Percentiles rank a stretch among this genome's conserved stretches.
Evolutionary conservation across 768 basidiomycete genomes (phyloP).

Genomic region (Pulveroboletus frians): DNA sequence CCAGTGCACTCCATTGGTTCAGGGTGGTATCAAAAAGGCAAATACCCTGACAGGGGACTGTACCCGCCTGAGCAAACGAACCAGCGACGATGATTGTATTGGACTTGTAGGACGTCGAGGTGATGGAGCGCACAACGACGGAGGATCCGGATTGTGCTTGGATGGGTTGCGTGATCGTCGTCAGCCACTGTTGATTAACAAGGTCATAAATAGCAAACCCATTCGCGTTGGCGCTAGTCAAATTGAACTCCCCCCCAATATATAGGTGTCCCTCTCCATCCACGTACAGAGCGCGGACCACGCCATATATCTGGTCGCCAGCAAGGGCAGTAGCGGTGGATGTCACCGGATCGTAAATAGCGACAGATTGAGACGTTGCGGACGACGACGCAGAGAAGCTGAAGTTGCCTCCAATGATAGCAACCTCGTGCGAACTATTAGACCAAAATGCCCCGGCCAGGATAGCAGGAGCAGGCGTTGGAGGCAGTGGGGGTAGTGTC

Average conservation of each 20-base stretch:
- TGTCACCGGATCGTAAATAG: constrained; percentile 60
- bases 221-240: constrained; percentile 50
- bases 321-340: constrained; percentile 47
- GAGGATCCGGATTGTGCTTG: constrained; percentile 47
- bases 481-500: constrained; percentile 50
- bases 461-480: constrained; percentile 71
- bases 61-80: constrained; percentile 77
- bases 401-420: constrained; percentile 90
- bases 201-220: constrained; percentile 84
- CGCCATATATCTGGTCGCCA: constrained; percentile 65
- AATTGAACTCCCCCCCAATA: constrained; percentile 80
- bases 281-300: constrained; percentile 72
- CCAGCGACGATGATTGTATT: constrained; percentile 78
- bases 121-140: constrained; percentile 70
- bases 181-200: constrained; percentile 53
- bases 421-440: constrained; percentile 63
- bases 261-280: constrained; percentile 58
- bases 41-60: constrained; percentile 66
- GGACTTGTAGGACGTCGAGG: constrained; percentile 52
- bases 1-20: constrained; percentile 79
- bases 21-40: constrained; percentile 65
- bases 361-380: constrained; percentile 49
- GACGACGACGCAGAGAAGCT: constrained; percentile 46
- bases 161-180: constrained; percentile 53
- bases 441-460: constrained; percentile 88